phyloP scores from a whole-genome alignment of 768 basidiomycete species.

The Mycena albidolilacea region DNA sequence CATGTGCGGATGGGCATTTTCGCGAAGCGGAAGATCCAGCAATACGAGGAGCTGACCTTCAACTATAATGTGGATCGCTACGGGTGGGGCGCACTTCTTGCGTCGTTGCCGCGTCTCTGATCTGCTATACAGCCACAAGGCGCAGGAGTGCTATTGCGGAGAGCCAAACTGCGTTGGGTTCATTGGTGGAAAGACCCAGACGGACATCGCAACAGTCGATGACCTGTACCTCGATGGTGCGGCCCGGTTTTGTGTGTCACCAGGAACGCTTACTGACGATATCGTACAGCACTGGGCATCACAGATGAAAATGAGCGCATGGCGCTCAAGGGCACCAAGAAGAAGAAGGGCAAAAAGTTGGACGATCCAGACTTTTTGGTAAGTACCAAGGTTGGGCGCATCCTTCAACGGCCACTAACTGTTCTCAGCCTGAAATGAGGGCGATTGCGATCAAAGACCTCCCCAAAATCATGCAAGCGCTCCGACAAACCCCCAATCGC shows the following conservation, averaged over 20 bases:
- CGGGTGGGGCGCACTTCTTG: constrained; percentile 71
- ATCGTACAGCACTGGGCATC: constrained; percentile 87
- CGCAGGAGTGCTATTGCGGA: constrained; percentile 95
- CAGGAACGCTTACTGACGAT: not conserved
- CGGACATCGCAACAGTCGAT: constrained; percentile 94
- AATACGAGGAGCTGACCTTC: constrained; percentile 94
- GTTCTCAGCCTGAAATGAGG: constrained; percentile 78
- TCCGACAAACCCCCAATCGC: constrained; percentile 88
- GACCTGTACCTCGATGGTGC: constrained; percentile 94
- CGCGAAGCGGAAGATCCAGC: constrained; percentile 83
- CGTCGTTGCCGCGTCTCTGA: not conserved
- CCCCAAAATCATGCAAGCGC: constrained; percentile 92
- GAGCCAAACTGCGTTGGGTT: constrained; percentile 96
- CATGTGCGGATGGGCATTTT: constrained; percentile 98
- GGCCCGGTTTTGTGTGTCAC: constrained; percentile 36
- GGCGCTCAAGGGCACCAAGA: constrained; percentile 93
- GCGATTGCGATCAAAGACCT: constrained; percentile 85
- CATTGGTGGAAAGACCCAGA: constrained; percentile 99
- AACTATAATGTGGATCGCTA: constrained; percentile 99
- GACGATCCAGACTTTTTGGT: constrained; percentile 94
- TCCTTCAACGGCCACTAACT: not conserved
- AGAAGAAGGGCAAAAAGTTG: constrained; percentile 92
- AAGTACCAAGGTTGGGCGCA: constrained; percentile 40
- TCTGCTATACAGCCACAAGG: constrained; percentile 77
- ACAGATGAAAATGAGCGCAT: constrained; percentile 89